Base-by-base conservation (phyloP, 2,329 filamentous ascomycete species). In the Sporothrix variecibatus region DNA sequence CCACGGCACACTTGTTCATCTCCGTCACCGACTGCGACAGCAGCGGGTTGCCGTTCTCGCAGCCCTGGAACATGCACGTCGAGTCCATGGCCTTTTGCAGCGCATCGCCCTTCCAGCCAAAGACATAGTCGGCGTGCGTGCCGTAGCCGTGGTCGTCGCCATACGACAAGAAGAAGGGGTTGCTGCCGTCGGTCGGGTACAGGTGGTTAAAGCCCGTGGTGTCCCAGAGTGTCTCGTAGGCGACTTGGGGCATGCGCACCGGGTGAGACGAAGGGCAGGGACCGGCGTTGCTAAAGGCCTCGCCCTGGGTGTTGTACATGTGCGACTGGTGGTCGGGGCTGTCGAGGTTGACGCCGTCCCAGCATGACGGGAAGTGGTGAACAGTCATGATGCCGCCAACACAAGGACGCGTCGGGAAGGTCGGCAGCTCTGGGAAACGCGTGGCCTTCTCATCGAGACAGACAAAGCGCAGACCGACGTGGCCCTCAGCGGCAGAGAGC, bases 311-410 rank as follows among this genome's bases (percentile, higher is more conserved):
- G 38, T 67, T 67, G n/a, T 75, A 73, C 49, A 75, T 74, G 69
- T 77, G 75, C 20, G 72, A 76, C 68, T 83, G 81, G 77, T 85
- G 84, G 76, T 85, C 83, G 1, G 83, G 83, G 40, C 80, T 82
- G 77, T 85, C 84, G 20, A 84, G 80, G 75, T 84, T 84, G 75
- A 80, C 80, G 65, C 84, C 84, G 73, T 85, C 83, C 83, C 84
- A 85, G 80, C 84, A 85, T 26, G 73, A 75, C 23, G 81, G 81
- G 77, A 85, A 85, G 60, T 83, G 81, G 64, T 84, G 79, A 20
- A 83, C 82, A 1, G 82, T 81, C 79, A 84, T 83, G 74, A 84
- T 84, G 34, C 84, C 83, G 12, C 81, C 81, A 15, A 79, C 78
- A 73, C 83, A 85, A 7, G 78, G 78, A 31, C 76, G 76, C 71